Evolutionary conservation across 805 yeast genomes (phyloP).

Genomic region (Kuraishia cidri): DNA sequence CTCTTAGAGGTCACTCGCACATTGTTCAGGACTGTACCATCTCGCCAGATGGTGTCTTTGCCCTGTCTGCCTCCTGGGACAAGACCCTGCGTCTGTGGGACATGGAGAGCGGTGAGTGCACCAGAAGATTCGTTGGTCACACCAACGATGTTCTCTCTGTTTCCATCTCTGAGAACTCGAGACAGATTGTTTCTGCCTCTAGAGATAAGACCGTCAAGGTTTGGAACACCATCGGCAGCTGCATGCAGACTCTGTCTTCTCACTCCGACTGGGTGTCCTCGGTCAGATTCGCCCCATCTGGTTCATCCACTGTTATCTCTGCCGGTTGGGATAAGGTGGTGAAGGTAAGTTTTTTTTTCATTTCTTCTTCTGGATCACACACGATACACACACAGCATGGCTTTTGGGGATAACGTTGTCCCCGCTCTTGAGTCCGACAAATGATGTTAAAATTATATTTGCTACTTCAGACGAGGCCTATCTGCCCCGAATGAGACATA

Average conservation of each 20-base stretch:
- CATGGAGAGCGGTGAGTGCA: conserved; percentile 86
- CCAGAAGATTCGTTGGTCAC: conserved; percentile 97
- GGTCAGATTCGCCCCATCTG: conserved; percentile 92
- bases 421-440: conserved; percentile 18
- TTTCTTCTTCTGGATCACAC: conserved; percentile 3
- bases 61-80: conserved; percentile 99
- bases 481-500: conserved; percentile 87
- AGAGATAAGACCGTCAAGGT: conserved; percentile 98
- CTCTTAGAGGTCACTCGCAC: conserved; percentile 98
- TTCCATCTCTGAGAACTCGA: conserved; percentile 91
- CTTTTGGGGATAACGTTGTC: too few species aligned
- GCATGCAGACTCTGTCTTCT: conserved; percentile 88
- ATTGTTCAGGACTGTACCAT: conserved; percentile 96
- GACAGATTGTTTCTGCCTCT: conserved; percentile 97
- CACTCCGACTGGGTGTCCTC: conserved; percentile 99
- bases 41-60: conserved; percentile 96
- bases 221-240: conserved; percentile 98
- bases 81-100: conserved; percentile 99
- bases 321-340: conserved; percentile 99
- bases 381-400: too few species aligned
- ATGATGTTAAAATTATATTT: conserved; percentile 88
- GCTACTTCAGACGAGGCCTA: conserved; percentile 95
- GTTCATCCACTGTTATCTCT: conserved; percentile 74
- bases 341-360: conserved; percentile 70
- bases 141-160: conserved; percentile 95